Evolutionary conservation across 129 eudicot genomes (phyloP).

Genomic region (Helianthus annuus): DNA sequence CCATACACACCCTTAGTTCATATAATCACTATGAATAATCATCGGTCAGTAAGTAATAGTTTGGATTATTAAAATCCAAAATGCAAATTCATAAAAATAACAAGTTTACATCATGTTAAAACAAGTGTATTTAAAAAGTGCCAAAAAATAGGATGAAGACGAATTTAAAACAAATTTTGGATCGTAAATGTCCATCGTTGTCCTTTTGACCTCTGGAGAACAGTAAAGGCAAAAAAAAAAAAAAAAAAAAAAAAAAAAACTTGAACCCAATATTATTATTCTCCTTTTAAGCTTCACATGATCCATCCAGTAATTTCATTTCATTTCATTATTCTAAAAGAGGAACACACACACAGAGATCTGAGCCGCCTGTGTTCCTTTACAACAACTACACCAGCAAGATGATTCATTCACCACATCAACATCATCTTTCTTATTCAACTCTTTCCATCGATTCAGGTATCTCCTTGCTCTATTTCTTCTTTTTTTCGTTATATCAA

Average conservation of each 20-base stretch:
- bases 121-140: no score
- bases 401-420: slow-evolving; percentile 3
- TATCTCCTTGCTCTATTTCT: slow-evolving; percentile 1
- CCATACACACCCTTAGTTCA: no score
- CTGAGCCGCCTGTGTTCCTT: slow-evolving; percentile 27
- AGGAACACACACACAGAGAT: slow-evolving; percentile 30
- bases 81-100: no score
- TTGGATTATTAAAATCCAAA: no score
- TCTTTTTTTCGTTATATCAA: background rate
- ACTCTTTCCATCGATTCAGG: slow-evolving; percentile 29
- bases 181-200: slow-evolving; percentile 5
- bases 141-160: no score
- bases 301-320: background rate
- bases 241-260: slow-evolving; percentile 8
- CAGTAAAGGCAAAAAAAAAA: slow-evolving; percentile 20
- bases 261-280: background rate
- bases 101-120: no score
- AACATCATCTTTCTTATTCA: background rate
- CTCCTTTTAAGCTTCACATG: slow-evolving; percentile 22
- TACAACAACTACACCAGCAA: slow-evolving; percentile 3
- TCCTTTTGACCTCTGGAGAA: slow-evolving; percentile 29
- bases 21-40: no score
- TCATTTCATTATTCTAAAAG: background rate
- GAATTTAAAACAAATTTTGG: no score
- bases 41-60: no score